Evolutionary conservation across 192 early-diverging fungal species (phyloP), one percentile per base, ranked within the genome.

Genomic region (Radiomyces spectabilis): DNA sequence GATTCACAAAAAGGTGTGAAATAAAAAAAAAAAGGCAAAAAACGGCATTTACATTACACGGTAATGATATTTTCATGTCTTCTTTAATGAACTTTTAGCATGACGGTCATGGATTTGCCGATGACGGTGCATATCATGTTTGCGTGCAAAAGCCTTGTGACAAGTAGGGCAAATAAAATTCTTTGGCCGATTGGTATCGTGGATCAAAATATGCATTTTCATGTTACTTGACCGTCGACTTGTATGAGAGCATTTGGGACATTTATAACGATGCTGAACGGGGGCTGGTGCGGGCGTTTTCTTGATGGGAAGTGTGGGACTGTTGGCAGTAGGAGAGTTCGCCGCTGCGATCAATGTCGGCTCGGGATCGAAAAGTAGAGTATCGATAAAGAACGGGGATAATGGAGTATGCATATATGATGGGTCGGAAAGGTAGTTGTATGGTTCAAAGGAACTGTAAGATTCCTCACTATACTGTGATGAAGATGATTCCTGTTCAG

Each of bases 111-210:
- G 55, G 24, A 38, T 25, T 46, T 33, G 44, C 1, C 21, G 21
- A 55, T 86, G 85, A 27, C 85, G 76, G 38, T 78, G 74, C 12
- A 86, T 52, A 59, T 86, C 85, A 55, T 85, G 82, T 35, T 81
- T 85, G 27, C 84, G 61, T 15, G 73, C 70, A 51, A 86, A 86
- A 21, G 63, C 55, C 30, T 81, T 81, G 8, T 45, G 41, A 40
- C 84, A 86, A 8, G 53, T 48, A 3, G 59, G 41, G 59, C 84
- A 86, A 33, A 52, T 49, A 65, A 72, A 82, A 19, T 67, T 70
- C 37, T 73, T 76, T 22, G 74, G 64, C 31, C 82, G 76, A 43
- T 75, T 71, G 21, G 77, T 75, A 63, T 85, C 71, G 50, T 86
- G 84, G 1, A 78, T 85, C 51, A 61, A 55, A 30, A 71, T 55